Evolutionary conservation across 805 yeast species (phyloP).

Genomic region (Wickerhamomyces mucosus): DNA sequence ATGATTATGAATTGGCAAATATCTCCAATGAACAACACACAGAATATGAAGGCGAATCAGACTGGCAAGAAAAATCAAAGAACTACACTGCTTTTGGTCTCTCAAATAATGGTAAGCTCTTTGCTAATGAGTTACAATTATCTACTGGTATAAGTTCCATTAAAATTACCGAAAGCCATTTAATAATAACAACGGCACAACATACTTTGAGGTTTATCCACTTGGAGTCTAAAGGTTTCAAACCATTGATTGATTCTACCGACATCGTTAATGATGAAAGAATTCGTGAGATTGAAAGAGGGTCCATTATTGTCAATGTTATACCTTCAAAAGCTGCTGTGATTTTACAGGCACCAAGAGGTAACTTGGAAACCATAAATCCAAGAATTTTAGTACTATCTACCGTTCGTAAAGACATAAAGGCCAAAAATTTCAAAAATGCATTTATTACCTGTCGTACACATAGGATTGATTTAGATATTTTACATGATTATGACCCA

Average conservation of each 20-base stretch:
- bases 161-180: slow-evolving; percentile 57
- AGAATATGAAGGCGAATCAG: slow-evolving; percentile 16
- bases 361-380: slow-evolving; percentile 86
- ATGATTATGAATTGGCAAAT: slow-evolving; percentile 41
- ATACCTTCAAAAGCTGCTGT: slow-evolving; percentile 80
- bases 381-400: slow-evolving; percentile 89
- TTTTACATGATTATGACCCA: slow-evolving; percentile 82
- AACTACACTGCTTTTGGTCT: slow-evolving; percentile 55
- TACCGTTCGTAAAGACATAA: slow-evolving; percentile 67
- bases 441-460: slow-evolving; percentile 83
- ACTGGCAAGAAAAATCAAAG: slow-evolving; percentile 21
- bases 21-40: slow-evolving; percentile 13
- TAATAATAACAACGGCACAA: slow-evolving; percentile 82
- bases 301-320: slow-evolving; percentile 72
- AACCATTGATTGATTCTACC: slow-evolving; percentile 29
- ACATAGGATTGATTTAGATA: slow-evolving; percentile 85
- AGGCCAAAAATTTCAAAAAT: slow-evolving; percentile 42
- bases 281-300: slow-evolving; percentile 81
- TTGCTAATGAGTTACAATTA: slow-evolving; percentile 47
- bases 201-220: slow-evolving; percentile 77
- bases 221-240: slow-evolving; percentile 34
- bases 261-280: slow-evolving; percentile 58
- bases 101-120: slow-evolving; percentile 66
- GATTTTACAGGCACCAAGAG: slow-evolving; percentile 89
- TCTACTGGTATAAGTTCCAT: slow-evolving; percentile 78